Evolutionary conservation across 2,329 filamentous ascomycete species (phyloP).

Genomic region (Pyricularia sp.): DNA sequence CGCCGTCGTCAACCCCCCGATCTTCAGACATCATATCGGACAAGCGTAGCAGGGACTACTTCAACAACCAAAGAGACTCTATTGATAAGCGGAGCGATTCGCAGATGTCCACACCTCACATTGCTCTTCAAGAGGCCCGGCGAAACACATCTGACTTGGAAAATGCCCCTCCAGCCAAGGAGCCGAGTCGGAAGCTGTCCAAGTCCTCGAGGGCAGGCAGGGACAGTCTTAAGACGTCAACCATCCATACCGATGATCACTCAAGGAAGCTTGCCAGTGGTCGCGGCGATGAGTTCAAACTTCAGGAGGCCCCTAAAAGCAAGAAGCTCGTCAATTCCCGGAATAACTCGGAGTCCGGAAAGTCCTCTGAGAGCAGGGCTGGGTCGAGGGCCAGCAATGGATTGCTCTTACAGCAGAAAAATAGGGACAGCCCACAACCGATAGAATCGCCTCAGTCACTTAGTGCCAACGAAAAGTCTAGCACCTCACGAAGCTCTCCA

Average conservation of each 20-base stretch:
- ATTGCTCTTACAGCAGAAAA: slow-evolving; percentile 20
- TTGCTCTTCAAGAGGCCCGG: slow-evolving; percentile 67
- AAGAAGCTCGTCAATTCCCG: slow-evolving; percentile 35
- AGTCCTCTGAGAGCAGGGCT: slow-evolving; percentile 24
- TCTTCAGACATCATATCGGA: slow-evolving; percentile 36
- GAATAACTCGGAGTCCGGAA: slow-evolving; percentile 33
- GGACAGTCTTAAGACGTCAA: slow-evolving; percentile 21
- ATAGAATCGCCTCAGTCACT: slow-evolving; percentile 24
- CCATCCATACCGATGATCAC: slow-evolving; percentile 26
- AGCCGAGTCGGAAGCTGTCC: slow-evolving; percentile 37
- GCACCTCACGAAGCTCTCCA: slow-evolving; percentile 44
- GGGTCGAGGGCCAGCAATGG: slow-evolving; percentile 26
- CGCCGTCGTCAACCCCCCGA: slow-evolving; percentile 36
- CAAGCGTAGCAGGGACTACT: slow-evolving; percentile 51
- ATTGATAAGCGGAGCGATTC: slow-evolving; percentile 39
- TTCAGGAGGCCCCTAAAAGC: slow-evolving; percentile 71
- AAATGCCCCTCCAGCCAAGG: slow-evolving; percentile 35
- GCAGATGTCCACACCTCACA: slow-evolving; percentile 66
- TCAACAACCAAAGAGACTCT: slow-evolving; percentile 29
- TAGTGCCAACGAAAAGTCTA: slow-evolving; percentile 18
- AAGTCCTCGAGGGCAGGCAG: slow-evolving; percentile 30
- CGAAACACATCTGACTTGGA: slow-evolving; percentile 52
- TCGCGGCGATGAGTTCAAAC: slow-evolving; percentile 56
- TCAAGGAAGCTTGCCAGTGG: slow-evolving; percentile 24
- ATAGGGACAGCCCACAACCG: slow-evolving; percentile 19